phyloP scores from a whole-genome alignment of 192 early-diverging fungal species.

The Podila epigama region DNA sequence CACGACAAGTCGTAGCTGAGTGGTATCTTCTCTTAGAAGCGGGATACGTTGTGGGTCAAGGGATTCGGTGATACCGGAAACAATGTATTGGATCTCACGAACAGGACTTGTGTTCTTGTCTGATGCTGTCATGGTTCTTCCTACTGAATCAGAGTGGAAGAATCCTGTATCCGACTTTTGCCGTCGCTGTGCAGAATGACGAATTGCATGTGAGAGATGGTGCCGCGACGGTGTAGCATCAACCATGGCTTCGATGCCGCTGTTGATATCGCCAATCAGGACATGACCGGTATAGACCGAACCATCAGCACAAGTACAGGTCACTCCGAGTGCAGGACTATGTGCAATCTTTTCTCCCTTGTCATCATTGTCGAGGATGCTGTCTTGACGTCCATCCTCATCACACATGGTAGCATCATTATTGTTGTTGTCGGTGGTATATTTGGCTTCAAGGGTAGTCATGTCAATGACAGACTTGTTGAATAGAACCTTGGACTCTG shows the following conservation, averaged over 20 bases:
- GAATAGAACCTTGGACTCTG: constrained; percentile 33
- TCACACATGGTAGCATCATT: not conserved
- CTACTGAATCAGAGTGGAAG: not conserved
- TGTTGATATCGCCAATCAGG: constrained; percentile 24
- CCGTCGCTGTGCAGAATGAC: not conserved
- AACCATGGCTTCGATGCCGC: constrained; percentile 7
- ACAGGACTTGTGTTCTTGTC: not conserved
- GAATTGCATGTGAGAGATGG: not conserved
- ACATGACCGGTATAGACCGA: constrained; percentile 24
- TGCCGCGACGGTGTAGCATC: not conserved
- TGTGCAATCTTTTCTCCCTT: constrained; percentile 1
- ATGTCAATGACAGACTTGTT: constrained; percentile 14
- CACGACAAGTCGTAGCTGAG: constrained; percentile 24
- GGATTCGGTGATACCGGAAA: constrained; percentile 34
- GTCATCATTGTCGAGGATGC: constrained; percentile 14
- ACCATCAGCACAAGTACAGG: constrained; percentile 30
- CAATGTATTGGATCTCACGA: constrained; percentile 27
- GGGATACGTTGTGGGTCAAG: constrained; percentile 43
- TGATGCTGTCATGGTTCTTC: not conserved
- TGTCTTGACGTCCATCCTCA: constrained; percentile 9
- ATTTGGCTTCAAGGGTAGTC: constrained; percentile 3
- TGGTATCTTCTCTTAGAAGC: constrained; percentile 33
- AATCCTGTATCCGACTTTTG: not conserved
- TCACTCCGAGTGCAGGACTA: constrained; percentile 11
- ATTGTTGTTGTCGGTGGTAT: not conserved